phyloP scores from a whole-genome alignment of 345 rosid species.

The Gossypium bickii region DNA sequence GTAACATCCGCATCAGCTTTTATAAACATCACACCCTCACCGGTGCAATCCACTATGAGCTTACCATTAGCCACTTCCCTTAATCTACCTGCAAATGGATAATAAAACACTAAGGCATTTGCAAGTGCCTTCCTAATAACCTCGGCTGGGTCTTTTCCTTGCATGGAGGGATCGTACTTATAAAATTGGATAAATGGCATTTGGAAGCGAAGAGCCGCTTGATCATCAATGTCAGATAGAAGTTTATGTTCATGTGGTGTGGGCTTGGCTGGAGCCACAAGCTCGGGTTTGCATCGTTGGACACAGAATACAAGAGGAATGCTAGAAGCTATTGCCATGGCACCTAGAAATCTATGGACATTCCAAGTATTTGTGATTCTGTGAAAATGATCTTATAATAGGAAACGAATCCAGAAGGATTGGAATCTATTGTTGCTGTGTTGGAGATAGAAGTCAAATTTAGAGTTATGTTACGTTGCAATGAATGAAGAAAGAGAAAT shows the following conservation, averaged over 20 bases:
- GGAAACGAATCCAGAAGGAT: neutral
- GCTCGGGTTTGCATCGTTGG: neutral
- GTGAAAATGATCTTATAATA: neutral
- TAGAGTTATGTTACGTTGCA: too few relatives aligned
- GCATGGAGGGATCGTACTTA: neutral
- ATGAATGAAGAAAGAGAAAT: too few relatives aligned
- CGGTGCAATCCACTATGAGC: constrained; percentile 49
- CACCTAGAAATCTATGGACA: neutral
- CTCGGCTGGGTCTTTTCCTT: constrained; percentile 36
- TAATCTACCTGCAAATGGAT: constrained; percentile 57
- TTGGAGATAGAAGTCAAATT: too few relatives aligned
- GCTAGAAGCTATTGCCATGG: neutral
- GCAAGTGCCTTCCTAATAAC: constrained; percentile 34
- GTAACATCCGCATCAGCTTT: constrained; percentile 49
- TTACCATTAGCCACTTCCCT: constrained; percentile 37
- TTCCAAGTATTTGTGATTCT: too few relatives aligned
- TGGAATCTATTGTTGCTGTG: too few relatives aligned
- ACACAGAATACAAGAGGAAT: neutral
- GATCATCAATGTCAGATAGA: constrained; percentile 1
- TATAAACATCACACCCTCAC: constrained; percentile 40
- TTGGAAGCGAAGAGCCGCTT: neutral
- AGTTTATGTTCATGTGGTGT: neutral
- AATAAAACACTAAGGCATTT: constrained; percentile 37
- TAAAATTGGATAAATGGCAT: neutral
- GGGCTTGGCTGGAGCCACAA: neutral